These are phyloP conservation scores for Crassisporium funariophilum DNA, from an alignment of 768 basidiomycete genomes.

Conservation along the genomic window DNA sequence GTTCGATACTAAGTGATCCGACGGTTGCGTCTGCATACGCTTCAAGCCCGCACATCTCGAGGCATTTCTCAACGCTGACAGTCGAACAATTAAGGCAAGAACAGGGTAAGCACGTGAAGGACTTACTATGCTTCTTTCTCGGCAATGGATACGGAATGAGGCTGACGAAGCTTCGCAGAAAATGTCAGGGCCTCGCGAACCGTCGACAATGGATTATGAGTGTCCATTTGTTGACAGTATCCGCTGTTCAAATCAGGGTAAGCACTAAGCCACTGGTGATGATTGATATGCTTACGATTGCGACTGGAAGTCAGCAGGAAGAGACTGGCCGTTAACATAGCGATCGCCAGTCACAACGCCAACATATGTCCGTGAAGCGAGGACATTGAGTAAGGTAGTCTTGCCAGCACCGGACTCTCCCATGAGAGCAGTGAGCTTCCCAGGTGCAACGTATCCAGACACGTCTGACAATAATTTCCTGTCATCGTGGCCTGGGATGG, in stretches of 20 bases:
- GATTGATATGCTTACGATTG: no score
- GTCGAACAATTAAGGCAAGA: not conserved
- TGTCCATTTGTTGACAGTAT: slow-evolving; percentile 87
- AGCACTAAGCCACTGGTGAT: no score
- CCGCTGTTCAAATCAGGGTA: no score
- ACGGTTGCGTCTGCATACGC: slow-evolving; percentile 64
- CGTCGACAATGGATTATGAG: slow-evolving; percentile 72
- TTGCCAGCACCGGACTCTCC: slow-evolving; percentile 55
- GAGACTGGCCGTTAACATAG: slow-evolving; percentile 54
- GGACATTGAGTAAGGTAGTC: slow-evolving; percentile 62
- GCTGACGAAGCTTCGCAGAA: slow-evolving; percentile 81
- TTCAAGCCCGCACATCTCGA: slow-evolving; percentile 70
- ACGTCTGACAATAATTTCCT: slow-evolving; percentile 66
- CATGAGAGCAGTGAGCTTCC: slow-evolving; percentile 81
- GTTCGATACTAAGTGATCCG: slow-evolving; percentile 69
- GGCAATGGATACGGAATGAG: slow-evolving; percentile 54
- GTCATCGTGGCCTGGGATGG: slow-evolving; percentile 45
- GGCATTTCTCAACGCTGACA: slow-evolving; percentile 43
- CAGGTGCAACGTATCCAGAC: slow-evolving; percentile 81
- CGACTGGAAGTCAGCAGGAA: slow-evolving; percentile 61
- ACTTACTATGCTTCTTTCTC: slow-evolving; percentile 84
- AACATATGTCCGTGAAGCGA: slow-evolving; percentile 49
- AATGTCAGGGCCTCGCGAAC: slow-evolving; percentile 82
- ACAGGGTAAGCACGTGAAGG: not conserved
- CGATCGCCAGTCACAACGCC: slow-evolving; percentile 54